These are phyloP conservation scores for Pythium chondricola DNA, from an alignment of 352 stramenopile species.

Conservation along the genomic window DNA sequence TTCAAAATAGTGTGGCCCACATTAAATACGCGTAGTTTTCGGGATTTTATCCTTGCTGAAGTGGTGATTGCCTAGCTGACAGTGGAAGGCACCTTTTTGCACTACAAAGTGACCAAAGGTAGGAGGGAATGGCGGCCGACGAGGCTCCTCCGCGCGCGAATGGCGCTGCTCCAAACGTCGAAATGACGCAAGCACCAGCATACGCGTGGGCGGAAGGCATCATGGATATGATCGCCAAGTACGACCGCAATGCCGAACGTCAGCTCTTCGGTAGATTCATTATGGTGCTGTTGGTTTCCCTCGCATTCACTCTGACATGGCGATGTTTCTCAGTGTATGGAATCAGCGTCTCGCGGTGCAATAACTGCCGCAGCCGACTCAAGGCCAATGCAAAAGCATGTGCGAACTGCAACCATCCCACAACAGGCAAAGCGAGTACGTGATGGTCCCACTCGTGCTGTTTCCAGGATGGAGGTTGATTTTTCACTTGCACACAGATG, in stretches of 20 bases:
- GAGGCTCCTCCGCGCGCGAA: not conserved
- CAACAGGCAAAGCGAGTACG: constrained; percentile 12
- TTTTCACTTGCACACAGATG: constrained; percentile 20
- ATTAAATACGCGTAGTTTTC: no score
- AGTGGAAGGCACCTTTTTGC: no score
- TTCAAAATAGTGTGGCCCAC: constrained; percentile 6
- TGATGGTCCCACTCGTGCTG: no score
- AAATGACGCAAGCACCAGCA: not conserved
- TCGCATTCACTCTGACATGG: not conserved
- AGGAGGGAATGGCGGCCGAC: not conserved
- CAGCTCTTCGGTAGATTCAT: constrained; percentile 36
- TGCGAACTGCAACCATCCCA: constrained; percentile 32
- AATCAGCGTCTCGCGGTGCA: constrained; percentile 45
- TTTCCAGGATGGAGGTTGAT: no score
- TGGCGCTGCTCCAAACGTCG: not conserved
- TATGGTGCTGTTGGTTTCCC: not conserved
- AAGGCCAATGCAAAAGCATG: constrained; percentile 27
- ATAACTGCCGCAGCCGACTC: constrained; percentile 35
- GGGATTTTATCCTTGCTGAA: not conserved
- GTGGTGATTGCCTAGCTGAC: not conserved
- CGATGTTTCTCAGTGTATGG: constrained; percentile 46
- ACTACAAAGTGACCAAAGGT: no score
- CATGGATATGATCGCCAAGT: constrained; percentile 28
- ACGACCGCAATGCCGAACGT: constrained; percentile 39
- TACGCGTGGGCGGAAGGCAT: constrained; percentile 11